Percentiles rank a stretch among this genome's conserved stretches.
phyloP scores from a whole-genome alignment of 2,329 filamentous ascomycete species.

The Alternaria ethzedia region DNA sequence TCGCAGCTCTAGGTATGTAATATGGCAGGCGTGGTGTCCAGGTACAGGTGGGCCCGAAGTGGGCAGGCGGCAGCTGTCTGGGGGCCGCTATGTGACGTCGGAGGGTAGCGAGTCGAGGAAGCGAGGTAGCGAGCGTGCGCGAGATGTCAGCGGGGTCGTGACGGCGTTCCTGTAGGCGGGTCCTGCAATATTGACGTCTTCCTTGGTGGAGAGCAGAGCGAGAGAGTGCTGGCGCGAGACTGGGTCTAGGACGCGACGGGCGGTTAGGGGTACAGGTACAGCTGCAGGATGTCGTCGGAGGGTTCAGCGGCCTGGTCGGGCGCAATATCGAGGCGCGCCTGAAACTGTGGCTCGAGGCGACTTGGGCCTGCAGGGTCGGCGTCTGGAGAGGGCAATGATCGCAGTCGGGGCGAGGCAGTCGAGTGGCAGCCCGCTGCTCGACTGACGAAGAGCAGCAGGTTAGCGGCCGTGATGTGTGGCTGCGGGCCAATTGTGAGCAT shows the following conservation, averaged over 20 bases:
- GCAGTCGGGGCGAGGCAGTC: constrained; percentile 16
- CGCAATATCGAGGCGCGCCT: constrained; percentile 16
- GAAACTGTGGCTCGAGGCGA: constrained; percentile 29
- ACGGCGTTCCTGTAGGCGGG: background rate
- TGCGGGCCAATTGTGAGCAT: constrained; percentile 29
- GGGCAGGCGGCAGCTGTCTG: constrained; percentile 35
- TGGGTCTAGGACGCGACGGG: constrained; percentile 3
- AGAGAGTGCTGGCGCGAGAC: background rate
- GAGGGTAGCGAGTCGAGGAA: background rate
- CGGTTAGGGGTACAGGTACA: constrained; percentile 22
- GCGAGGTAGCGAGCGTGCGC: constrained; percentile 7
- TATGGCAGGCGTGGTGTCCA: constrained; percentile 21
- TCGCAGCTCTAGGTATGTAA: constrained; percentile 31
- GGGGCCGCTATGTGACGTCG: constrained; percentile 26
- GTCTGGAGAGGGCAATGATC: constrained; percentile 34
- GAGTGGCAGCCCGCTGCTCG: constrained; percentile 23
- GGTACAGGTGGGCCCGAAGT: constrained; percentile 29
- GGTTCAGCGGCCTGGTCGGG: constrained; percentile 7
- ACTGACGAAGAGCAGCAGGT: constrained; percentile 26
- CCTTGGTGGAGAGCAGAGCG: background rate
- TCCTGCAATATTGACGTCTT: background rate
- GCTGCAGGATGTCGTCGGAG: constrained; percentile 3
- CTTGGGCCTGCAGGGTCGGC: constrained; percentile 36
- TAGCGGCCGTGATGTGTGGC: constrained; percentile 33
- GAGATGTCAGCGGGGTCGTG: constrained; percentile 1